Base-by-base conservation (phyloP, 208 protist genomes). In the Acanthamoeba royreba region DNA sequence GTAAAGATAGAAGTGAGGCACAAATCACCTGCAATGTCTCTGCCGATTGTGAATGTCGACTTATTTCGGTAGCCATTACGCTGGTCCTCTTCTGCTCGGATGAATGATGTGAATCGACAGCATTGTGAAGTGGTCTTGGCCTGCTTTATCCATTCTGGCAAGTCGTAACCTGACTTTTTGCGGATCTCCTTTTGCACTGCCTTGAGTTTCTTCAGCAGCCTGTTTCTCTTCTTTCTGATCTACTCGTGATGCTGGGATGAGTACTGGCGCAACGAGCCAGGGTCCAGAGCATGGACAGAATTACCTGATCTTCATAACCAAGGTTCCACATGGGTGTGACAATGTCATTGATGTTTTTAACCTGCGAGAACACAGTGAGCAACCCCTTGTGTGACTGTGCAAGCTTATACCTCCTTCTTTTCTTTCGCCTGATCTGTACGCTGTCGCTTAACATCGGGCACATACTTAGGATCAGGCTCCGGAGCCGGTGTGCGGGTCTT, bases 21-120 rank as follows among this genome's bases (percentile, higher is more conserved):
- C 33, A 22, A 43, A 45, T 22, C 9, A 46, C 63, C 58, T 33
- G 52, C 61, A n/a, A 81, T 17, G 58, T 92, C 66, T 1, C 28
- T 3, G 25, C 88, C 88, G 58, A 92, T 79, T 17, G 88, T 92
- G 88, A 92, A 92, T 9, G 43, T 58, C 35, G 28, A 53, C 42
- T 92, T 92, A 61, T 92, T 92, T 28, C 88, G 88, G 61, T 92
- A 92, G 66, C 66, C 58, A 17, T 92, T 46, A 19, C 66, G 52
- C 33, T 66, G 43, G 0, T 31, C 22, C 42, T 49, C 81, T 40
- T 89, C 81, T 11, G 46, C 53, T n/a, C 33, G 81, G 17, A 69
- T 66, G 49, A 89, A 58, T 31, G 66, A 40, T 22, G 55, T 66
- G 81, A 58, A 89, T 3, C 49, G 19, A 40, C 46, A 89, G 81